Percentiles rank a stretch among this genome's conserved stretches.
Evolutionary conservation across 2,329 filamentous ascomycete genomes (phyloP).

Genomic region (Aphanocladium album): DNA sequence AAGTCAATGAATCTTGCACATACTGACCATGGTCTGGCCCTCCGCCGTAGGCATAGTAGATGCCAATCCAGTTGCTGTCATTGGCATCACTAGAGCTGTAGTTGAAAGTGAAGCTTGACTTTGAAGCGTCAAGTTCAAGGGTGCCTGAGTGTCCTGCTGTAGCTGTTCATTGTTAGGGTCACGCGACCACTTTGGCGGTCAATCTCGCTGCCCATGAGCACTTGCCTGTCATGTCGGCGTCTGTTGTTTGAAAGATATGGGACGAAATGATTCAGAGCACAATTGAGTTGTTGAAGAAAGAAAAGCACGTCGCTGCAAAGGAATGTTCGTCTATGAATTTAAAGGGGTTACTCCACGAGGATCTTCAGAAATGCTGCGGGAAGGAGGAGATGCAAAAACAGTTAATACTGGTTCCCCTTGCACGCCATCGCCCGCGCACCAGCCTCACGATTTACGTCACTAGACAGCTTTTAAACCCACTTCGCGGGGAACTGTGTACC

Average conservation of each 20-base stretch:
- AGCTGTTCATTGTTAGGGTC: conserved; percentile 1
- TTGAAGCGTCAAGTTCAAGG: not conserved
- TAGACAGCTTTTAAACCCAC: not conserved
- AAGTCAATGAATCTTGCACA: conserved; percentile 17
- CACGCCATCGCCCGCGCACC: not conserved
- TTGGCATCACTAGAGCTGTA: conserved; percentile 17
- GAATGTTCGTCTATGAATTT: not conserved
- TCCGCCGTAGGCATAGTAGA: conserved; percentile 21
- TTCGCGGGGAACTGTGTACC: not conserved
- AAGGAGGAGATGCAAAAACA: not conserved
- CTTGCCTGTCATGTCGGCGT: conserved; percentile 5
- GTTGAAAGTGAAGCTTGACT: conserved; percentile 16
- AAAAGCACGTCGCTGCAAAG: not conserved
- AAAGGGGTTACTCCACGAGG: too few relatives aligned
- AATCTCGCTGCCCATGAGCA: not conserved
- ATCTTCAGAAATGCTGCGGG: not conserved
- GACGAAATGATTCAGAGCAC: not conserved
- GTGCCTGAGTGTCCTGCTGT: not conserved
- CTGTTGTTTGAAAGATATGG: not conserved
- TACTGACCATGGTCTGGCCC: conserved; percentile 18
- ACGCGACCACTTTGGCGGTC: not conserved
- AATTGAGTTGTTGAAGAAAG: not conserved
- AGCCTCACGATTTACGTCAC: conserved; percentile 2
- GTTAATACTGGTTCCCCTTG: not conserved
- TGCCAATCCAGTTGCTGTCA: conserved; percentile 22